These are phyloP conservation scores for Schizothecium vesticola DNA, from an alignment of 495 filamentous ascomycete genomes.

Conservation along the genomic window DNA sequence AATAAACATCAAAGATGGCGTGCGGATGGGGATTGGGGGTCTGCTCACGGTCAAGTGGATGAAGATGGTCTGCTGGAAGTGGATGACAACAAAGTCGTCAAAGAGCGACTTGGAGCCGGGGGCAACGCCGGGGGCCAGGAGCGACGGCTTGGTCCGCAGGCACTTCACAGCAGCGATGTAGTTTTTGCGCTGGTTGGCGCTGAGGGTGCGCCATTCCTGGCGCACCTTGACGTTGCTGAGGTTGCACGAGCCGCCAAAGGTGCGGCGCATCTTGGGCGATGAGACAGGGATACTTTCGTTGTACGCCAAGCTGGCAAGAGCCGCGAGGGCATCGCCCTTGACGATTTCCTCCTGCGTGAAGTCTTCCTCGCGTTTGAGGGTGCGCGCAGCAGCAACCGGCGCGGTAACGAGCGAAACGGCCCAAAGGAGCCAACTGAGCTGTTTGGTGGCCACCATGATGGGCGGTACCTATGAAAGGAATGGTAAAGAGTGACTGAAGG, in stretches of 20 bases:
- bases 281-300: neutral
- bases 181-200: conserved; percentile 22
- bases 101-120: conserved; percentile 27
- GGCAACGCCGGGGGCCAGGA: conserved; percentile 23
- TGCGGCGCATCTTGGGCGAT: conserved; percentile 3
- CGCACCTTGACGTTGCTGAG: neutral
- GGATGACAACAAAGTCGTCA: conserved; percentile 65
- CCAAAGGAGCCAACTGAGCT: conserved; percentile 8
- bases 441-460: conserved; percentile 7
- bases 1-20: no score
- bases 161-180: conserved; percentile 67
- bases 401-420: conserved; percentile 5
- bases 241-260: conserved; percentile 1
- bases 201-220: conserved; percentile 7
- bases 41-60: conserved; percentile 59
- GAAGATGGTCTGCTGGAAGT: conserved; percentile 55
- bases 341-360: conserved; percentile 1
- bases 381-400: neutral
- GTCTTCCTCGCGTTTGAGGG: conserved; percentile 5
- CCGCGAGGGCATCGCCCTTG: neutral
- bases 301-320: conserved; percentile 1
- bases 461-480: neutral
- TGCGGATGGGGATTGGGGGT: no score
- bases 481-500: conserved; percentile 7
- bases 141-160: conserved; percentile 49